phyloP scores from a whole-genome alignment of 768 basidiomycete genomes.

The Rhodotorula taiwanensis region DNA sequence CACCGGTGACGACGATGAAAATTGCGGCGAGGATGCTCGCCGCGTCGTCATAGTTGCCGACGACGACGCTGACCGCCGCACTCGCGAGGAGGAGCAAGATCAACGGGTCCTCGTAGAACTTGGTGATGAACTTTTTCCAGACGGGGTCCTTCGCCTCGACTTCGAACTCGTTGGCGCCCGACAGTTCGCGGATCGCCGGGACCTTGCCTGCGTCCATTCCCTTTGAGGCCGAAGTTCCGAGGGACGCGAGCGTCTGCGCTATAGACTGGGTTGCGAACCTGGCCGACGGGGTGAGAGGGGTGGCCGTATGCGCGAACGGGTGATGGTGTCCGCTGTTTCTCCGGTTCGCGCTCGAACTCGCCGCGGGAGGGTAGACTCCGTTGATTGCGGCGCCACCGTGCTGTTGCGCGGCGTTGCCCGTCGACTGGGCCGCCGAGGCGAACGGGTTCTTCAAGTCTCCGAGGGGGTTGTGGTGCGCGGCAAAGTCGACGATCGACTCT shows the following conservation, averaged over 20 bases:
- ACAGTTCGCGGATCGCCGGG: conserved; percentile 38
- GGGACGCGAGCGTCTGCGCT: conserved; percentile 22
- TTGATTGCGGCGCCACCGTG: too few species aligned
- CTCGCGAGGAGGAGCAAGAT: conserved; percentile 86
- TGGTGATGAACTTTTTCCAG: conserved; percentile 82
- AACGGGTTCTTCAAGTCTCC: conserved; percentile 19
- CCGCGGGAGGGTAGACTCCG: too few species aligned
- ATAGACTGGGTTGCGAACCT: conserved; percentile 28
- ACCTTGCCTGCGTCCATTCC: conserved; percentile 34
- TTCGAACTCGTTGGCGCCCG: conserved; percentile 71
- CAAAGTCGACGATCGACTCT: conserved; percentile 23
- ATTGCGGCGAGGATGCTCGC: conserved; percentile 87
- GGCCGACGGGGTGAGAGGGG: conserved; percentile 29
- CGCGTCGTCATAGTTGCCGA: conserved; percentile 95
- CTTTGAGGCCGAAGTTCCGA: conserved; percentile 17
- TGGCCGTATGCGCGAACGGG: conserved; percentile 33
- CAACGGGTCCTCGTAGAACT: conserved; percentile 88
- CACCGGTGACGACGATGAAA: conserved; percentile 85
- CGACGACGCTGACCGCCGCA: conserved; percentile 75
- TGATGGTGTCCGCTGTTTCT: conserved; percentile 11
- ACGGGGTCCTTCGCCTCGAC: conserved; percentile 73
- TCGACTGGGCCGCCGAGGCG: neutral
- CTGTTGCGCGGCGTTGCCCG: neutral
- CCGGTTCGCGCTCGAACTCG: neutral
- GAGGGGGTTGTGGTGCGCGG: conserved; percentile 6